A percentile compares a stretch with the other conserved stretches of the same genome.
These are phyloP conservation scores for Rhizoctonia solani DNA, from an alignment of 1,284 basidiomycete species.

Conservation along the genomic window DNA sequence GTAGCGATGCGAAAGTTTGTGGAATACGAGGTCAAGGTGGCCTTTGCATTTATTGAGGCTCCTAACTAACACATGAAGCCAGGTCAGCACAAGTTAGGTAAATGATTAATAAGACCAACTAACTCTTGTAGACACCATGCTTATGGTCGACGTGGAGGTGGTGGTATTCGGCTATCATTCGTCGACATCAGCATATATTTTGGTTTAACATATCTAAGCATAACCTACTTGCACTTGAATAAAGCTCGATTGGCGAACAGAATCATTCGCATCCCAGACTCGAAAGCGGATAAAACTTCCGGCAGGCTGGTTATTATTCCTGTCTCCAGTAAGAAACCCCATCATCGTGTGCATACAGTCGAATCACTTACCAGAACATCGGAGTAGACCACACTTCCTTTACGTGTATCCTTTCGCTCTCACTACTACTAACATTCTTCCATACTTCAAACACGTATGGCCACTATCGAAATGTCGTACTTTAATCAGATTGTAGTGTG, in stretches of 20 bases:
- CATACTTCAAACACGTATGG: slow-evolving; percentile 9
- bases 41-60: too few relatives aligned
- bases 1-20: too few relatives aligned
- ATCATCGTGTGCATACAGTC: background rate
- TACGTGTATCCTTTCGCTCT: background rate
- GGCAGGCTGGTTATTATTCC: slow-evolving; percentile 22
- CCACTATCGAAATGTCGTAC: background rate
- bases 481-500: background rate
- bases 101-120: background rate
- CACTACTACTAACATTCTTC: background rate
- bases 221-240: background rate
- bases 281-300: background rate
- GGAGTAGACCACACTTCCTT: background rate
- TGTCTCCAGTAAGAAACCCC: background rate
- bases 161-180: background rate
- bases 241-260: background rate
- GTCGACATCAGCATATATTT: background rate
- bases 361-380: slow-evolving; percentile 9
- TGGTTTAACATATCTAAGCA: background rate
- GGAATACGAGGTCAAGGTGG: too few relatives aligned
- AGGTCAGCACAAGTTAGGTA: too few relatives aligned
- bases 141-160: background rate
- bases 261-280: background rate
- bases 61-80: too few relatives aligned
- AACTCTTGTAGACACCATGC: slow-evolving; percentile 2